Base-by-base conservation (phyloP, 257 asterid species). In the Rehmannia glutinosa region DNA sequence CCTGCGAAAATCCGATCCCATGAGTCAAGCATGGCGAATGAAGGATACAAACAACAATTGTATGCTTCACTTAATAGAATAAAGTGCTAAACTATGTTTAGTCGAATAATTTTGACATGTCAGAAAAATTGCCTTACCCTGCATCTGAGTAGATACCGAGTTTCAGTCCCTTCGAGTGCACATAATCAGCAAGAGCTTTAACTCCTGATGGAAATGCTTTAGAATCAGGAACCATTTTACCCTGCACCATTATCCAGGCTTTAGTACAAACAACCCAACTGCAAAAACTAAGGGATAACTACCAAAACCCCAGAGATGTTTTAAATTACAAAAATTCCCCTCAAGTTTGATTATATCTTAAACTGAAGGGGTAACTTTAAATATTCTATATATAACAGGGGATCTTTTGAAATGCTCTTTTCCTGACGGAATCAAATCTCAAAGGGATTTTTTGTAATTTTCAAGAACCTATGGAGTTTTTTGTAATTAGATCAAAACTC, bases 111-210 rank as follows among this genome's bases (percentile, higher is more conserved):
- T 39, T 6, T 11, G 17, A 13, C 33, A 39, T 17, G 3, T 28
- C 36, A 25, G 55, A 55, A 45, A 55, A 66, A 33, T 35, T 30
- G 16, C 28, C 85, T 53, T 86, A 89, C 96, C 96, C 96, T 62
- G 96, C 96, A 73, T 89, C 96, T n/a, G n/a, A n/a, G n/a, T n/a
- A n/a, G n/a, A n/a, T n/a, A n/a, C n/a, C n/a, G n/a, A n/a, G n/a
- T n/a, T 84, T 89, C 59, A 89, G 90, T 33, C 92, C 92, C 78
- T 83, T 84, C 5, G 75, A 76, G 73, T 89, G 96, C 47, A 89
- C 86, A 76, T 84, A 84, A 81, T 84, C 95, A 13, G 96, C 87
- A 42, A 86, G 81, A 72, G 86, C 85, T 78, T 89, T 89, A 39
- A 89, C 68, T 65, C 96, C 95, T 0, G 92, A 89, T 30, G 95